Percentiles rank a stretch among this genome's conserved stretches.
Conservation (phyloP, 78 protist species). For the slime mould (Dictyostelium discoideum) region DNA sequence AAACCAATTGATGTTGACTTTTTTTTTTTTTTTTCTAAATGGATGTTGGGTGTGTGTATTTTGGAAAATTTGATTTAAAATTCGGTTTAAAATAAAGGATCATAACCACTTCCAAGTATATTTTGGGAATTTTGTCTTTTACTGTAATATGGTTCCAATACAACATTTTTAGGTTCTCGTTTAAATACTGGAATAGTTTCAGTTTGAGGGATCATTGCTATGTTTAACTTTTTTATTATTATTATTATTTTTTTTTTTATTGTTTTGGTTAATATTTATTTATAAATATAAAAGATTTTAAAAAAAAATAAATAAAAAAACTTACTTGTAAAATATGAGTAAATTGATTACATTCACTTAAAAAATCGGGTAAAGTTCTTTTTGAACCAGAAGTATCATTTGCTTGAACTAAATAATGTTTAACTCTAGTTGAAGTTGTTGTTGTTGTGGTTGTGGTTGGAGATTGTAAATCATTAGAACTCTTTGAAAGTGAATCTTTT, state of each 20-base stretch:
- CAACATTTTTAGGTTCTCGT: conserved; percentile 46
- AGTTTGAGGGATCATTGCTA: neutral
- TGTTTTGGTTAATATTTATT: neutral
- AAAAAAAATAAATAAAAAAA: neutral
- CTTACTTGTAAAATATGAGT: conserved; percentile 51
- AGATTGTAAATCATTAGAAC: neutral
- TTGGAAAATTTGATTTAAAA: neutral
- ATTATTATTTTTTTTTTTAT: neutral
- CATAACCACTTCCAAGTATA: conserved; percentile 71
- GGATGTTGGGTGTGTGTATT: neutral
- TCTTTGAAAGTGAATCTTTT: neutral
- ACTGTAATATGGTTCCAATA: conserved; percentile 58
- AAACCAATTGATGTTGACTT: neutral
- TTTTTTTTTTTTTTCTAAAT: neutral
- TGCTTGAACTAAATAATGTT: conserved; percentile 81
- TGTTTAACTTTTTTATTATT: conserved; percentile 20
- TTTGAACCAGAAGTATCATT: conserved; percentile 79
- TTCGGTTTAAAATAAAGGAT: conserved; percentile 22
- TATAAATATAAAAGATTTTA: neutral
- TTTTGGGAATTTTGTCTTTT: conserved; percentile 65
- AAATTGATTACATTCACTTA: conserved; percentile 67
- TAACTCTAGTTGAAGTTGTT: conserved; percentile 21
- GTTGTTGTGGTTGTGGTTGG: neutral
- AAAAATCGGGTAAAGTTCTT: conserved; percentile 79
- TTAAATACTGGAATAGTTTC: conserved; percentile 32